Evolutionary conservation across 2,329 filamentous ascomycete genomes (phyloP).

Genomic region (Coniochaeta pulveracea): DNA sequence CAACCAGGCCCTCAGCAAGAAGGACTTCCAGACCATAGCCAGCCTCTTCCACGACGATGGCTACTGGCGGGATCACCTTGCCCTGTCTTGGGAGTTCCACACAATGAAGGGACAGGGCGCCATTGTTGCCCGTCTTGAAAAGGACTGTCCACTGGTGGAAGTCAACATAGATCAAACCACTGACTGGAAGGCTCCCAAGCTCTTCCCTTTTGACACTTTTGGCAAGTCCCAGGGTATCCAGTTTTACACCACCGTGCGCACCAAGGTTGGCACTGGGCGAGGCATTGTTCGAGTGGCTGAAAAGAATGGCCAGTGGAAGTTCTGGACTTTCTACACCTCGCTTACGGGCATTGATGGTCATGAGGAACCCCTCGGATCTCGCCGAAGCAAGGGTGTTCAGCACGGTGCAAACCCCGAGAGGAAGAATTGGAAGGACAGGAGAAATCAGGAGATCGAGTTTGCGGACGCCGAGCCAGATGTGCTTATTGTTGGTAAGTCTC

Average conservation of each 20-base stretch:
- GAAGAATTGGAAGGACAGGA: conserved; percentile 41
- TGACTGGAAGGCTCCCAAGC: conserved; percentile 25
- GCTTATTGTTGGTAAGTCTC: conserved; percentile 37
- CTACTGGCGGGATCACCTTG: conserved; percentile 49
- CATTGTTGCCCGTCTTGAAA: conserved; percentile 22
- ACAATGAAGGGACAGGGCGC: conserved; percentile 35
- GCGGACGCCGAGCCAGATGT: conserved; percentile 35
- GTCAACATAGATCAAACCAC: conserved; percentile 27
- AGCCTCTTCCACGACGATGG: conserved; percentile 35
- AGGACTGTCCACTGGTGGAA: conserved; percentile 19
- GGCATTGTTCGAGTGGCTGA: conserved; percentile 35
- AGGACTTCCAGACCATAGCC: conserved; percentile 20
- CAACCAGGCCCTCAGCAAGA: conserved; percentile 23
- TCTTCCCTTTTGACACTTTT: conserved; percentile 28
- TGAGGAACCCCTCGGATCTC: conserved; percentile 27
- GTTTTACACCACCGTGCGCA: conserved; percentile 36
- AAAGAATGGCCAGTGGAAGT: conserved; percentile 33
- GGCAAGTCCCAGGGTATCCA: conserved; percentile 34
- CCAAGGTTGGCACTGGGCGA: conserved; percentile 31
- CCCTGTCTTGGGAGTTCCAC: conserved; percentile 41
- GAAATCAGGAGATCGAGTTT: conserved; percentile 34
- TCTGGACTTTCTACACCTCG: conserved; percentile 43
- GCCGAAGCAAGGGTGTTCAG: conserved; percentile 33
- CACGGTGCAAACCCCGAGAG: conserved; percentile 32
- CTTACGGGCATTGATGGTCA: conserved; percentile 31